Base-by-base conservation (phyloP, 257 asterid species). In the Fraxinus quadrangulata region DNA sequence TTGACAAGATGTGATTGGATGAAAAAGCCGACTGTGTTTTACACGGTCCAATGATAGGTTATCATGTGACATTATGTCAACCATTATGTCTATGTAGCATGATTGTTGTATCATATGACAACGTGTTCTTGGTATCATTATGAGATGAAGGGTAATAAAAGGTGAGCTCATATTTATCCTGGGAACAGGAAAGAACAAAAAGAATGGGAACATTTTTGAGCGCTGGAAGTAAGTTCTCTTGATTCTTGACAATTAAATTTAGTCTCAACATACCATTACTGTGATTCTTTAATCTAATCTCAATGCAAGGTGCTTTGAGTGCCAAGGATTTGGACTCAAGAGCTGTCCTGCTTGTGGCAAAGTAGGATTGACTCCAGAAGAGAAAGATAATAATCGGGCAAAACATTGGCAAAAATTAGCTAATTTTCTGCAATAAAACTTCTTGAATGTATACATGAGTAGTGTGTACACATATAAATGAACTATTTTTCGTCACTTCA, bases 131-230 rank as follows among this genome's bases (percentile, higher is more conserved):
- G 63, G 21, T 66, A 34, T 28, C 47, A 49, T 3, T 70, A 51
- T 67, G 70, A 42, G 28, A 59, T 14, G 10, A 12, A 19, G 47
- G 34, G 33, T 49, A 14, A 76, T 23, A 28, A n/a, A n/a, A n/a
- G 8, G 36, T 19, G n/a, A 28, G 30, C 0, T 75, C 9, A 7
- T 67, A 17, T 26, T 67, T 26, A 28, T 77, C 3, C 80, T 90
- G 96, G 98, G 98, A 47, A 89, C 98, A 0, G 96, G 98, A 31
- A 94, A 87, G 87, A 92, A 94, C 83, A 94, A 94, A 88, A 94
- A 94, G 88, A 94, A 92, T 33, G 97, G 97, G 14, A 92, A 94
- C 73, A 92, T 94, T 10, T 94, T 94, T 66, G 96, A 94, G 86
- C 85, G 96, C 66, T 90, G 97, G 96, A 94, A 94, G 98, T 94